phyloP scores from a whole-genome alignment of 1,284 basidiomycete genomes.

The Ganoderma meredithae region DNA sequence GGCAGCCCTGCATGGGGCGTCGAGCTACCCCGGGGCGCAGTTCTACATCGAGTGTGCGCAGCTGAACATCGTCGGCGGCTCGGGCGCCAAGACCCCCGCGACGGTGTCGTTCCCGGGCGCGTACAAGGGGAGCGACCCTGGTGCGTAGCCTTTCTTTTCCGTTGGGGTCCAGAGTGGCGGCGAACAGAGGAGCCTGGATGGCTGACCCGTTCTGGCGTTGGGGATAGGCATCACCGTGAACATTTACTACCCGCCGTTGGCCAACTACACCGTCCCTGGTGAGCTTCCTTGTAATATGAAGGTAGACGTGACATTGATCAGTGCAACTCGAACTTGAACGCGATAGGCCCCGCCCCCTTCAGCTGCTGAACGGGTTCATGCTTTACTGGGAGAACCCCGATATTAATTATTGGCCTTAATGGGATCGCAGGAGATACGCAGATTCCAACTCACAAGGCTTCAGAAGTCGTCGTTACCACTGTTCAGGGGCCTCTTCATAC shows the following conservation, averaged over 20 bases:
- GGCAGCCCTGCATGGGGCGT: conserved; percentile 51
- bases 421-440: not conserved
- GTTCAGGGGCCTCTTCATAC: too few relatives aligned
- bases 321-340: not conserved
- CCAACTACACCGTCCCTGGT: conserved; percentile 34
- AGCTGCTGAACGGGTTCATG: conserved; percentile 25
- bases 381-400: not conserved
- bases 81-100: conserved; percentile 50
- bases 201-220: conserved; percentile 5
- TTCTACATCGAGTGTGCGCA: conserved; percentile 65
- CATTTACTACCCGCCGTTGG: conserved; percentile 33
- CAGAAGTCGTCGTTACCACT: too few relatives aligned
- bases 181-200: not conserved
- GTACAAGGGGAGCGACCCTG: conserved; percentile 45
- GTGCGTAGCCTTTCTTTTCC: conserved; percentile 15
- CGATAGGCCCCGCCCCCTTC: conserved; percentile 32
- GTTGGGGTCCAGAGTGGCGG: too few relatives aligned
- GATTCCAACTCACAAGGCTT: too few relatives aligned
- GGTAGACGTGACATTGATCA: not conserved
- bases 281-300: conserved; percentile 2
- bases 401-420: not conserved
- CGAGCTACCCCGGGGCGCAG: conserved; percentile 58
- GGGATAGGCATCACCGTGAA: conserved; percentile 35
- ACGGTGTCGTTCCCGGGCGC: conserved; percentile 61
- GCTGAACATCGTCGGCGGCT: conserved; percentile 56